Evolutionary conservation across 805 yeast species (phyloP).

Genomic region (Spathaspora girioi): DNA sequence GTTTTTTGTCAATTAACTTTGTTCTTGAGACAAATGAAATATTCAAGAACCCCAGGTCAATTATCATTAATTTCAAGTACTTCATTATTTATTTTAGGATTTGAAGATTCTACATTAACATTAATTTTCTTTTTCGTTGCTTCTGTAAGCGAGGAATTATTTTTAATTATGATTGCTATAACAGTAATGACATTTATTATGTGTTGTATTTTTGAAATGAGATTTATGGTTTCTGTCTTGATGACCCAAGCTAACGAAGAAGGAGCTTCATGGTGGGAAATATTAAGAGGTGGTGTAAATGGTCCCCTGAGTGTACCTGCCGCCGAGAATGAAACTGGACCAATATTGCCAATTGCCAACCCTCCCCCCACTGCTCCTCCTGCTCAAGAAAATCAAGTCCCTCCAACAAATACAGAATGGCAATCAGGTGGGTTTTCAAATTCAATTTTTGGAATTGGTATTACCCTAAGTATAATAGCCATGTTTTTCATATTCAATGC

Average conservation of each 20-base stretch:
- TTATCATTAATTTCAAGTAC: conserved; percentile 59
- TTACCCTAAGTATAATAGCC: conserved; percentile 22
- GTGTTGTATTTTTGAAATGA: conserved; percentile 70
- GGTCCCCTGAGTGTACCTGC: not conserved
- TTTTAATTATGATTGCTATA: conserved; percentile 64
- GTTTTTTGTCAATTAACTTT: conserved; percentile 49
- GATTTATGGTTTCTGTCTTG: conserved; percentile 65
- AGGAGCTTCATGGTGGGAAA: conserved; percentile 60
- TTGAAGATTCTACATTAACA: conserved; percentile 71
- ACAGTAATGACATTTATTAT: conserved; percentile 67
- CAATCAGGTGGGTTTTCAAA: conserved; percentile 19
- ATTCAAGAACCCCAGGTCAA: conserved; percentile 74
- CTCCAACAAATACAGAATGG: conserved; percentile 8
- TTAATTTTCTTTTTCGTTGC: conserved; percentile 60
- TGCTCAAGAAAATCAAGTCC: conserved; percentile 3
- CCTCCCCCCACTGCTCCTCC: conserved; percentile 6
- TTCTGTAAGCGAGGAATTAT: conserved; percentile 51
- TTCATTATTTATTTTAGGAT: conserved; percentile 57
- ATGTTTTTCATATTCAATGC: conserved; percentile 57
- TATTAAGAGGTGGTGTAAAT: conserved; percentile 52
- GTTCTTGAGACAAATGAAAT: conserved; percentile 65
- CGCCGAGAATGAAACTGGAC: conserved; percentile 4
- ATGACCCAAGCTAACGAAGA: conserved; percentile 72
- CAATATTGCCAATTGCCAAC: conserved; percentile 8
- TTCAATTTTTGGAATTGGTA: conserved; percentile 27